Evolutionary conservation across 2,329 filamentous ascomycete genomes (phyloP).

Genomic region (Torrubiellomyces zombiae): DNA sequence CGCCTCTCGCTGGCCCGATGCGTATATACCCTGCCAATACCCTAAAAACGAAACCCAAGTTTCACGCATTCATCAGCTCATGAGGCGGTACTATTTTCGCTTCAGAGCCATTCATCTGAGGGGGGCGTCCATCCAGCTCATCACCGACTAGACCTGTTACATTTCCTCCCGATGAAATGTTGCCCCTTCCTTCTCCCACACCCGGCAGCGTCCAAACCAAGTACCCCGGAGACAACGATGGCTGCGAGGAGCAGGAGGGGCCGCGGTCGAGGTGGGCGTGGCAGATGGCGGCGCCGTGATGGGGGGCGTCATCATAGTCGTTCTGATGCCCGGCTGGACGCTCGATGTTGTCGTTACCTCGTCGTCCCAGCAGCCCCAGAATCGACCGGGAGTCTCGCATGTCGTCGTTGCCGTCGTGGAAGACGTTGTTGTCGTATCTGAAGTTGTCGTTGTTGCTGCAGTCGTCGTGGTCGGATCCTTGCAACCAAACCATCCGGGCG

Average conservation of each 20-base stretch:
- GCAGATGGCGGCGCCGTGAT: constrained; percentile 14
- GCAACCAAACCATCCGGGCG: constrained; percentile 52
- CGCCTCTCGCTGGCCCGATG: no score
- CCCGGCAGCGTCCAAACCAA: constrained; percentile 26
- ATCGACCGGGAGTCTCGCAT: constrained; percentile 35
- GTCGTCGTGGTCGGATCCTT: constrained; percentile 27
- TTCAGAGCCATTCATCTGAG: no score
- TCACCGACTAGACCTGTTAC: constrained; percentile 4
- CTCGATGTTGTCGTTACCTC: constrained; percentile 11
- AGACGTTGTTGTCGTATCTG: constrained; percentile 10
- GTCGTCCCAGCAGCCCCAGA: constrained; percentile 39
- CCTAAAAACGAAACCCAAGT: no score
- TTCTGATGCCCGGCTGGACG: constrained; percentile 9
- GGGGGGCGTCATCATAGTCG: constrained; percentile 11
- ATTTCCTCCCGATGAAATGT: constrained; percentile 16
- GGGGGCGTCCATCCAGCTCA: no score
- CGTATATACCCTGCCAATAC: no score
- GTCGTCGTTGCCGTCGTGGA: constrained; percentile 17
- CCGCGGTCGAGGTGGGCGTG: constrained; percentile 12
- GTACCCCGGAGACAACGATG: constrained; percentile 18
- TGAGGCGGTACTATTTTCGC: no score
- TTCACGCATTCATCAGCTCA: no score
- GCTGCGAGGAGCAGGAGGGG: constrained; percentile 9
- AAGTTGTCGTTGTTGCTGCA: constrained; percentile 16
- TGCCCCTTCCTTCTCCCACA: constrained; percentile 14